Evolutionary conservation across 202 grass and related monocot genomes (phyloP).

Genomic region (Schoenoplectus triqueter): DNA sequence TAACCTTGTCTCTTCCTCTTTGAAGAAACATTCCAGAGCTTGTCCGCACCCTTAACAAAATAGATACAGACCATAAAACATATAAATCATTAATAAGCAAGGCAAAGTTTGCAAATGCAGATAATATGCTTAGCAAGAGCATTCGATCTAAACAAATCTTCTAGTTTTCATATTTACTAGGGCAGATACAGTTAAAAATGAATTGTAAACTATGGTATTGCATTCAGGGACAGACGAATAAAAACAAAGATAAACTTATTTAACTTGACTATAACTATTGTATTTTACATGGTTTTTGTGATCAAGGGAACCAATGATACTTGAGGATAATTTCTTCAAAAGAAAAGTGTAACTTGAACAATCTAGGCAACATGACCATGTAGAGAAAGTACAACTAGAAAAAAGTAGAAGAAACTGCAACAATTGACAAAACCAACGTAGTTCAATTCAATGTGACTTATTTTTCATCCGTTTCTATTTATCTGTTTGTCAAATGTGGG

Average conservation of each 20-base stretch:
- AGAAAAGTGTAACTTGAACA: neutral
- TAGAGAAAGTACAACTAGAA: no score
- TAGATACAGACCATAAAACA: slow-evolving; percentile 14
- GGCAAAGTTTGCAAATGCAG: neutral
- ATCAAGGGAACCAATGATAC: neutral
- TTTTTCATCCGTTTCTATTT: neutral
- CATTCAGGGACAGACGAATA: neutral
- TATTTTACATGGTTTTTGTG: neutral
- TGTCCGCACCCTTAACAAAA: slow-evolving; percentile 65
- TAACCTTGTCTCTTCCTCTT: slow-evolving; percentile 91
- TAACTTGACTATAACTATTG: neutral
- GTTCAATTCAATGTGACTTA: neutral
- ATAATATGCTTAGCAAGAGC: neutral
- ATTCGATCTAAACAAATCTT: neutral
- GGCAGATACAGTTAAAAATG: no score
- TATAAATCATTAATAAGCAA: neutral
- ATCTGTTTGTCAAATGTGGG: neutral
- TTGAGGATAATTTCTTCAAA: neutral
- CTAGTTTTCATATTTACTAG: neutral
- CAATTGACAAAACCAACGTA: neutral
- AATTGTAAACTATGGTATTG: neutral
- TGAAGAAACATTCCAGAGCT: slow-evolving; percentile 91
- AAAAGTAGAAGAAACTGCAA: no score
- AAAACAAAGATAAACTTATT: neutral
- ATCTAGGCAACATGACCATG: neutral